A percentile compares a stretch with the other conserved stretches of the same genome.
phyloP scores from a whole-genome alignment of 2,329 filamentous ascomycete species.

The Raffaelea arxii region DNA sequence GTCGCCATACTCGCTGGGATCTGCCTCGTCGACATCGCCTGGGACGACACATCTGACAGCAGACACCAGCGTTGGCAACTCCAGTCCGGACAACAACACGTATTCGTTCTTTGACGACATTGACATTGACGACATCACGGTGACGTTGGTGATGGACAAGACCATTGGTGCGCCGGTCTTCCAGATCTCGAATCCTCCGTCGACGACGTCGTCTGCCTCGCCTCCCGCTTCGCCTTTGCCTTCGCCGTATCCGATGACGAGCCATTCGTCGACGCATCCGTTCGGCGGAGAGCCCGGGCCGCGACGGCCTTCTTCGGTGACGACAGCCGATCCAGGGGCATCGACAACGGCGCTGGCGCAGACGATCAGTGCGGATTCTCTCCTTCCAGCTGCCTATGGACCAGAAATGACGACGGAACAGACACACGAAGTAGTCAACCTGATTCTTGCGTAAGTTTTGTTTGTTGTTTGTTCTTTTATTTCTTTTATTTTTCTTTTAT shows the following conservation, averaged over 20 bases:
- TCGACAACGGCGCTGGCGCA: neutral
- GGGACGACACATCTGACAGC: neutral
- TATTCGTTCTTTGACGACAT: constrained; percentile 21
- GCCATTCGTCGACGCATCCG: too few relatives aligned
- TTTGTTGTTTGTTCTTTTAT: neutral
- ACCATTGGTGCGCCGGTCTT: constrained; percentile 32
- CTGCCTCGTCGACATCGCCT: neutral
- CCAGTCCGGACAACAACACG: constrained; percentile 1
- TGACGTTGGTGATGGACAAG: constrained; percentile 32
- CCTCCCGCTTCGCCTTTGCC: neutral
- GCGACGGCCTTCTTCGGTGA: too few relatives aligned
- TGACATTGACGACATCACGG: constrained; percentile 26
- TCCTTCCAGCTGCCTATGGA: neutral
- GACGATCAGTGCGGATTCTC: neutral
- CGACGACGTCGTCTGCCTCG: neutral
- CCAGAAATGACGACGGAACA: constrained; percentile 25
- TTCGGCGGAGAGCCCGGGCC: too few relatives aligned
- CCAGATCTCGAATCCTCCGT: constrained; percentile 22
- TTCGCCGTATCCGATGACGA: too few relatives aligned
- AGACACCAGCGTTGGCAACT: neutral
- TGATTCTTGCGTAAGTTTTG: constrained; percentile 38
- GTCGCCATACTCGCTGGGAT: neutral
- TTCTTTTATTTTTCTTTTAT: neutral
- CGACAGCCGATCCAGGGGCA: neutral
- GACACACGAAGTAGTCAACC: constrained; percentile 39